Conservation (phyloP, 306 rosid species). For the Dalbergia oliveri region DNA sequence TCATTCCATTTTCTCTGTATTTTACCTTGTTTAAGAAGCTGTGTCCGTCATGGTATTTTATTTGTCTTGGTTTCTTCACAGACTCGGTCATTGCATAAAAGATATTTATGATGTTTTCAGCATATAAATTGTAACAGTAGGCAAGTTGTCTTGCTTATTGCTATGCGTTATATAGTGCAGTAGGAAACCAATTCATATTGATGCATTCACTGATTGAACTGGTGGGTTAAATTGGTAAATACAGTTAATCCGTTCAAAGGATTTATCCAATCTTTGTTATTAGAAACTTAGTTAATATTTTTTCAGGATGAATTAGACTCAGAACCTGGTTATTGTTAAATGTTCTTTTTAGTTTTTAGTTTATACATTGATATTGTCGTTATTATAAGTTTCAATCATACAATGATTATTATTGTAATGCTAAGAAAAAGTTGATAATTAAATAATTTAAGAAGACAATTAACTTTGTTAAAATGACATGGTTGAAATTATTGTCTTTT, state of each 20-base stretch:
- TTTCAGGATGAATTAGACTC: not conserved
- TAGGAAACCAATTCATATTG: constrained; percentile 2
- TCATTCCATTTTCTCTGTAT: not conserved
- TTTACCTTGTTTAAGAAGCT: constrained; percentile 12
- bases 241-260: not conserved
- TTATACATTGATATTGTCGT: constrained; percentile 5
- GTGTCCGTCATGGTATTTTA: not conserved
- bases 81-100: constrained; percentile 2
- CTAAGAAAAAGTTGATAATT: too few species aligned
- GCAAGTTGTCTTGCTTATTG: constrained; percentile 21
- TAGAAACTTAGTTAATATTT: constrained; percentile 12
- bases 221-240: constrained; percentile 17
- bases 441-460: constrained; percentile 1
- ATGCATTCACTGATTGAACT: constrained; percentile 29
- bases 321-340: not conserved
- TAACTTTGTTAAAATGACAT: not conserved
- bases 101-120: constrained; percentile 2
- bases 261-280: constrained; percentile 17
- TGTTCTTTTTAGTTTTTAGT: constrained; percentile 10
- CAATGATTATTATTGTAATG: not conserved
- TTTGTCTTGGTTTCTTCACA: not conserved
- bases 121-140: not conserved
- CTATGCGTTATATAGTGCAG: constrained; percentile 8
- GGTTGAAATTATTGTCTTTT: constrained; percentile 38
- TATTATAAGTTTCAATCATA: constrained; percentile 8